Conservation (phyloP, 2,329 filamentous ascomycete genomes). For the Cytospora piceae region DNA sequence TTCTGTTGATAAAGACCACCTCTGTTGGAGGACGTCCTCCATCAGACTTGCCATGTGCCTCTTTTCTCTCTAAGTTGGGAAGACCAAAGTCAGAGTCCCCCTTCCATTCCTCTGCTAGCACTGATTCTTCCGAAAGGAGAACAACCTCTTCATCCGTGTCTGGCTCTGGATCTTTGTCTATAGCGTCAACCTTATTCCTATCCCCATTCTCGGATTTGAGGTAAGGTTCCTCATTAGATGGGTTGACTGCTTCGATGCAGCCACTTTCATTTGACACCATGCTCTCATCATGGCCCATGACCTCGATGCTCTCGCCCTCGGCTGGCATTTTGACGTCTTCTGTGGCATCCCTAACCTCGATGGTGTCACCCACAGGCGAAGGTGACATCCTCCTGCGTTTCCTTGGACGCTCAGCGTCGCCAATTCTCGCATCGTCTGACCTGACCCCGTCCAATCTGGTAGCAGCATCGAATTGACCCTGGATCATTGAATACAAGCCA, state of each 20-base stretch:
- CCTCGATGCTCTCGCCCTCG: constrained; percentile 11
- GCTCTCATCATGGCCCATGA: neutral
- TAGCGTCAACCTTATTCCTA: neutral
- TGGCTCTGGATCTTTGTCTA: neutral
- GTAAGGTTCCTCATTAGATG: neutral
- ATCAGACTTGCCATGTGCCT: neutral
- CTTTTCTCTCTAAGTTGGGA: neutral
- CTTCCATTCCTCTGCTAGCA: constrained; percentile 9
- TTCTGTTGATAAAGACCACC: neutral
- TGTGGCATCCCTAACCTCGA: constrained; percentile 21
- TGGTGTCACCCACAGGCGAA: constrained; percentile 26
- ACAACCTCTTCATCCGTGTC: constrained; percentile 22
- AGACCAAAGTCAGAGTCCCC: neutral
- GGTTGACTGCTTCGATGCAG: neutral
- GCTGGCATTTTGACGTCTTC: neutral
- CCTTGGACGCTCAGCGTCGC: constrained; percentile 36
- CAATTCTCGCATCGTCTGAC: constrained; percentile 32
- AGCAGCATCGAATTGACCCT: constrained; percentile 65
- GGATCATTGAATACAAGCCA: constrained; percentile 73
- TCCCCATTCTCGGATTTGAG: neutral
- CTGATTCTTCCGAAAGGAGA: constrained; percentile 20
- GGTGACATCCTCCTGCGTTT: constrained; percentile 30
- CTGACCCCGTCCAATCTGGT: constrained; percentile 40
- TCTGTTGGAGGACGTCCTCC: neutral
- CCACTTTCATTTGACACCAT: neutral